A percentile compares a stretch with the other conserved stretches of the same genome.
Evolutionary conservation across 129 eudicot genomes (phyloP).

Genomic region (Saussurea involucrata): DNA sequence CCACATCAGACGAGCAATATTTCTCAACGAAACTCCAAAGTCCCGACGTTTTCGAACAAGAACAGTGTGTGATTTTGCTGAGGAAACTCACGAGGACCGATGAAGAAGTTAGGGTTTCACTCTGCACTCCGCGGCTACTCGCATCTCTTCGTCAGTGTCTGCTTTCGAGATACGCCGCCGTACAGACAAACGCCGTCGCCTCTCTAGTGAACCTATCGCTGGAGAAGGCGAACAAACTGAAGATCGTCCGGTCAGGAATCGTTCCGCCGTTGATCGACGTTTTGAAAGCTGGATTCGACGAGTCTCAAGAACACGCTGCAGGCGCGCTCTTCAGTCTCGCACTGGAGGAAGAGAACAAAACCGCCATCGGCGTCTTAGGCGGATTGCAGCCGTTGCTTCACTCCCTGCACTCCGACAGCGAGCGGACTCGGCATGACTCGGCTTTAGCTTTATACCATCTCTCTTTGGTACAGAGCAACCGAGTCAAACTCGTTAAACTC

Average conservation of each 20-base stretch:
- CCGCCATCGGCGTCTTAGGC: constrained; percentile 85
- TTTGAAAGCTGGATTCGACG: constrained; percentile 55
- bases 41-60: constrained; percentile 66
- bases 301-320: constrained; percentile 83
- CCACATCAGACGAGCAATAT: constrained; percentile 43
- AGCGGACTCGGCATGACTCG: constrained; percentile 79
- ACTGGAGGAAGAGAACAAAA: constrained; percentile 73
- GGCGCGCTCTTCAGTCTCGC: constrained; percentile 86
- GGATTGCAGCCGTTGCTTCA: constrained; percentile 82
- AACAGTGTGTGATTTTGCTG: constrained; percentile 52
- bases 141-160: constrained; percentile 41
- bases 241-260: constrained; percentile 74
- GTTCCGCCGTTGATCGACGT: constrained; percentile 69
- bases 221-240: constrained; percentile 60
- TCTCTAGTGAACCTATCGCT: constrained; percentile 75
- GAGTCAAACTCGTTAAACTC: constrained; percentile 65
- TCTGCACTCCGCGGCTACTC: constrained; percentile 61
- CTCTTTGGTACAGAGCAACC: constrained; percentile 60
- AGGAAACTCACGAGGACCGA: constrained; percentile 58
- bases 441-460: constrained; percentile 79
- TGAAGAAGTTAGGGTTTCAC: constrained; percentile 55
- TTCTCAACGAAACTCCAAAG: constrained; percentile 45
- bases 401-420: constrained; percentile 61
- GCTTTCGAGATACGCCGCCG: constrained; percentile 48
- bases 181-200: constrained; percentile 76